phyloP scores from a whole-genome alignment of 108 stramenopile genomes.

The Pseudonitzschia delicatissima region DNA sequence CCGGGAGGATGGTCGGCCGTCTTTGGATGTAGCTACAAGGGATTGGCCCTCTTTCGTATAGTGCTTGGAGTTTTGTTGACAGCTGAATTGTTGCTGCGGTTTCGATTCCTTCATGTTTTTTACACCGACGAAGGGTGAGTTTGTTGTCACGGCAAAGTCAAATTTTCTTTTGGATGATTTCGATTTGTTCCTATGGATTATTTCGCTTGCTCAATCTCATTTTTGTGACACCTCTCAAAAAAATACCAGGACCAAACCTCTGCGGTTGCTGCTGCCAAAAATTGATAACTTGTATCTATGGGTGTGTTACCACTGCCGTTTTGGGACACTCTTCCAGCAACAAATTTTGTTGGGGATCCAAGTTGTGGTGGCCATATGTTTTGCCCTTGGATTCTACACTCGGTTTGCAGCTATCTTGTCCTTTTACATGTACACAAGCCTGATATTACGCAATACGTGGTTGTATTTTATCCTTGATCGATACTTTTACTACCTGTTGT shows the following conservation, averaged over 20 bases:
- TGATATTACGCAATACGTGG: conserved; percentile 83
- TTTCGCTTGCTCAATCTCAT: background rate
- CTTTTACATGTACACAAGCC: conserved; percentile 72
- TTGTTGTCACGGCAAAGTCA: no score
- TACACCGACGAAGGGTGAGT: conserved; percentile 79
- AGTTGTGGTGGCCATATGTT: conserved; percentile 48
- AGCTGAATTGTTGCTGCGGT: conserved; percentile 59
- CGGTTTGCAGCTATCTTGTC: conserved; percentile 59
- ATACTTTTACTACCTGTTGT: conserved; percentile 79
- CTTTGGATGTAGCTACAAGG: conserved; percentile 51
- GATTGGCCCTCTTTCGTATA: conserved; percentile 75
- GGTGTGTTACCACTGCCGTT: conserved; percentile 73
- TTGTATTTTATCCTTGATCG: conserved; percentile 86
- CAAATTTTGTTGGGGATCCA: conserved; percentile 59
- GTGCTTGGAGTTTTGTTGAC: conserved; percentile 55
- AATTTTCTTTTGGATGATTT: background rate
- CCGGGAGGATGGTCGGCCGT: conserved; percentile 25
- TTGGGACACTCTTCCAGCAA: conserved; percentile 58
- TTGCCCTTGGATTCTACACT: conserved; percentile 61
- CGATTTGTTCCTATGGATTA: background rate
- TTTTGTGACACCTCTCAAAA: background rate
- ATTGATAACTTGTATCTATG: conserved; percentile 65
- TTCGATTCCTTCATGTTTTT: conserved; percentile 74
- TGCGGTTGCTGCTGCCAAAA: conserved; percentile 56
- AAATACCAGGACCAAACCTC: conserved; percentile 55